Base-by-base conservation (phyloP, 768 basidiomycete genomes). In the Trametes cubensis region DNA sequence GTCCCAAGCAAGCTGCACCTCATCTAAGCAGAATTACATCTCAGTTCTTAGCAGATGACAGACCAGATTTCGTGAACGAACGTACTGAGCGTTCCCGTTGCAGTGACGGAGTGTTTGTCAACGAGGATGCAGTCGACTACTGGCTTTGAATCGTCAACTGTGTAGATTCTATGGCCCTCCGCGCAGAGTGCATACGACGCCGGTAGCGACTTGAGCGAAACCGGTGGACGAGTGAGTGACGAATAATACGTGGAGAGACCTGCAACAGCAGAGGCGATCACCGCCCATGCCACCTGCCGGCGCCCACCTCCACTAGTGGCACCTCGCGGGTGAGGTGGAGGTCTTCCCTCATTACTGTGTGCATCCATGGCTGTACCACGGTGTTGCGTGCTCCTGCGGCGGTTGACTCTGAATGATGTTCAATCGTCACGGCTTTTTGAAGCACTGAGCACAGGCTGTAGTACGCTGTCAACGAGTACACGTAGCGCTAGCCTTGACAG, bases 61-160 rank as follows among this genome's bases (percentile, higher is more conserved):
- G 14, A n/a, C 17, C 11, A 25, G 2, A 26, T 21, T 47, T 17
- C n/a, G 20, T 18, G 40, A 28, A 44, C 21, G 6, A 23, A 11
- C 7, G 5, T 67, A 87, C 86, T 77, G 55, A 80, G 74, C 47
- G 74, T 70, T 10, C 87, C 88, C 14, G 79, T 72, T 17, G 78
- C 80, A 20, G 73, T 53, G 34, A 92, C 83, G 28, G 67, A 74
- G 34, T 78, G 74, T 17, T 79, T 78, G 60, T 73, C 76, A 13
- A 90, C 78, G 39, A 83, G 74, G n/a, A 91, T 76, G 64, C 89
- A 91, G 66, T 88, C 79, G 3, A 83, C 87, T 38, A 71, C 76
- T 8, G 86, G 84, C 10, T 71, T 69, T 2, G 66, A 53, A 10
- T 78, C 70, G 65, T 90, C 84, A 0, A 92, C 90, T 0, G 91